Base-by-base conservation (phyloP, 768 basidiomycete species). In the Rhodotorula kratochvilovae region DNA sequence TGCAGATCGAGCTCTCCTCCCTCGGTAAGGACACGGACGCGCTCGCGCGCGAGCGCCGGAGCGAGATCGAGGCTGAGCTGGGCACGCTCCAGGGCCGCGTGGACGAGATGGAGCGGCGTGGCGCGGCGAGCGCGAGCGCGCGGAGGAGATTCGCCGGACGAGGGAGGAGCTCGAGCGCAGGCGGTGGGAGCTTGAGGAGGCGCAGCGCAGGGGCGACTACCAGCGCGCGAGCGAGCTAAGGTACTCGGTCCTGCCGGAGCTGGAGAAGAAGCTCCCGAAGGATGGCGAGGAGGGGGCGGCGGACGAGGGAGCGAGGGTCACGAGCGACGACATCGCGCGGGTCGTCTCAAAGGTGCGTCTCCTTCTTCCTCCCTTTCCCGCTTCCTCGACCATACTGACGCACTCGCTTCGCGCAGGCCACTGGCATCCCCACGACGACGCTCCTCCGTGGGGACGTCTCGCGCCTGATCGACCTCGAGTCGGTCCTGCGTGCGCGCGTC, bases 1-100 rank as follows among this genome's bases (percentile, higher is more conserved):
- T 96, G 43, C 90, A 94, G 78, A 85, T 96, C 33, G 90, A 96
- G 78, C 87, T 96, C 23, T 92, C 93, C 78, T 90, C 95, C 31
- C 92, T 96, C 78, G 93, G 93, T 17, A 82, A 95, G 61, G 91
- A 94, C 51, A 60, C 27, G 35, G 76, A 77, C 43, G 33, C 51
- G 11, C 25, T 66, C 16, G 59, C 69, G n/a, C 15, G 21, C 5
- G 61, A 63, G 23, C 42, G 73, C 6, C 42, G 72, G 17, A 10
- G 51, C 19, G 59, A 50, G 23, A 72, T 76, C 62, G 65, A 61
- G 25, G 23, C 3, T 0, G 64, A 67, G 51, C 35, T 74, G 19
- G 13, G 5, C 8, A 60, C 62, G 50, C 55, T 74, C 2, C 39
- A 66, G 45, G 27, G 11, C 7, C 45, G 65, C n/a, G 59, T 63